Evolutionary conservation across 169 alveolate species (phyloP).

Genomic region (Neospora caninum): DNA sequence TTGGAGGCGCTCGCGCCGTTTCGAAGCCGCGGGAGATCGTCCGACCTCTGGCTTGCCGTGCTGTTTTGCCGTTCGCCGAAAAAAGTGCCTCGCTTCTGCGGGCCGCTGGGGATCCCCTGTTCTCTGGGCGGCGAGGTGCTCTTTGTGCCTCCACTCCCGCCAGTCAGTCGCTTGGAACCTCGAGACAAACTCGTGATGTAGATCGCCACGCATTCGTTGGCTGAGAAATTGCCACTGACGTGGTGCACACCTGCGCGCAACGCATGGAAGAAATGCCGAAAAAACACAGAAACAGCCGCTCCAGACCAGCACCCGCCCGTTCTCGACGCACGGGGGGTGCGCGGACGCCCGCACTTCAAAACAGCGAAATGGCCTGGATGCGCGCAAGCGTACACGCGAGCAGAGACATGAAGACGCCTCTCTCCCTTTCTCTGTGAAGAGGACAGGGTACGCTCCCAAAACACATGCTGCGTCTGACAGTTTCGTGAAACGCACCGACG

Average conservation of each 20-base stretch:
- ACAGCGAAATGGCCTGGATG: no score
- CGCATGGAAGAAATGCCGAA: no score
- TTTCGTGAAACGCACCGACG: no score
- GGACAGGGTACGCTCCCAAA: no score
- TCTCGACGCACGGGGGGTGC: no score
- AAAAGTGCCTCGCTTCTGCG: background rate
- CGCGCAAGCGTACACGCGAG: no score
- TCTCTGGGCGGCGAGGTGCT: background rate
- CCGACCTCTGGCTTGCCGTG: background rate
- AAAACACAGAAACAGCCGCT: no score
- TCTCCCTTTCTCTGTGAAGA: no score
- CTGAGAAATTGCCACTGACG: slow-evolving; percentile 27
- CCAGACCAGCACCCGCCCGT: no score
- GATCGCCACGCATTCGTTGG: slow-evolving; percentile 41
- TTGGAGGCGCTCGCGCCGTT: background rate
- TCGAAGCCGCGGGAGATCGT: background rate
- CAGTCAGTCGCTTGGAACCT: background rate
- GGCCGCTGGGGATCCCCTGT: background rate
- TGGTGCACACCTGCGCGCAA: slow-evolving; percentile 39
- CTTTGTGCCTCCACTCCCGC: background rate
- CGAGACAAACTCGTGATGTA: background rate
- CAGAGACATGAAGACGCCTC: no score
- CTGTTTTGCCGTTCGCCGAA: background rate
- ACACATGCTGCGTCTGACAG: no score
- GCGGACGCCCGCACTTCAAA: no score